Conservation (phyloP, 495 filamentous ascomycete genomes). For the Aspergillus heteromorphus region DNA sequence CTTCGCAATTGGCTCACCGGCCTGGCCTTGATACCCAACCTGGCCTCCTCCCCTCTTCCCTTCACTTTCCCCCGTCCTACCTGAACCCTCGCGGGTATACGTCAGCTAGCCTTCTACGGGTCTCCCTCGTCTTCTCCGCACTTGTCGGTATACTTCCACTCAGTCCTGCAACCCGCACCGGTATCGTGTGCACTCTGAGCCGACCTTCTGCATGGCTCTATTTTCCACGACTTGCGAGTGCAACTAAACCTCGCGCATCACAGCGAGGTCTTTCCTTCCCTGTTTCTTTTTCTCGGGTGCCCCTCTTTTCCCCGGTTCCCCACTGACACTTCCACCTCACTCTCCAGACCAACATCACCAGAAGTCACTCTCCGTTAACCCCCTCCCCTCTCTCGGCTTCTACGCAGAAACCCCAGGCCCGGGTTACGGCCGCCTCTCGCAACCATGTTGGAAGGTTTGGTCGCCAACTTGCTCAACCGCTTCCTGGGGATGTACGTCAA, state of each 20-base stretch:
- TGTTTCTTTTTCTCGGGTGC: background rate
- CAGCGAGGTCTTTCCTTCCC: background rate
- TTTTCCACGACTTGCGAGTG: conserved; percentile 18
- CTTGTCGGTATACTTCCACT: background rate
- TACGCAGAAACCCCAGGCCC: conserved; percentile 21
- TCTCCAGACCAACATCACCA: conserved; percentile 2
- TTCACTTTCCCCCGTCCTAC: conserved; percentile 1
- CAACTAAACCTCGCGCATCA: conserved; percentile 16
- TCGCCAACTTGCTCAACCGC: conserved; percentile 91
- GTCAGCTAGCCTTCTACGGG: background rate
- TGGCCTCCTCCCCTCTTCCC: conserved; percentile 5
- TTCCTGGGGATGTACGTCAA: conserved; percentile 99
- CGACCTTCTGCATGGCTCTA: conserved; percentile 31
- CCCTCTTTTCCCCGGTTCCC: conserved; percentile 4
- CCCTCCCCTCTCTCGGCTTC: background rate
- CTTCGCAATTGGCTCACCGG: conserved; percentile 17
- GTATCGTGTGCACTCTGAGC: conserved; percentile 28
- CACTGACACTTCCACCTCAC: conserved; percentile 4
- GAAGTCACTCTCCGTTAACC: background rate
- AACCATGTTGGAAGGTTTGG: conserved; percentile 62
- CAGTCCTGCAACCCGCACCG: background rate
- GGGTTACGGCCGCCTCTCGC: conserved; percentile 34
- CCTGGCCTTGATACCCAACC: conserved; percentile 30
- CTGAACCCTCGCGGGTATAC: background rate
- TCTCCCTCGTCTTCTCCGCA: background rate